Evolutionary conservation across 2,329 filamentous ascomycete species (phyloP).

Genomic region (Exophiala spinifera): DNA sequence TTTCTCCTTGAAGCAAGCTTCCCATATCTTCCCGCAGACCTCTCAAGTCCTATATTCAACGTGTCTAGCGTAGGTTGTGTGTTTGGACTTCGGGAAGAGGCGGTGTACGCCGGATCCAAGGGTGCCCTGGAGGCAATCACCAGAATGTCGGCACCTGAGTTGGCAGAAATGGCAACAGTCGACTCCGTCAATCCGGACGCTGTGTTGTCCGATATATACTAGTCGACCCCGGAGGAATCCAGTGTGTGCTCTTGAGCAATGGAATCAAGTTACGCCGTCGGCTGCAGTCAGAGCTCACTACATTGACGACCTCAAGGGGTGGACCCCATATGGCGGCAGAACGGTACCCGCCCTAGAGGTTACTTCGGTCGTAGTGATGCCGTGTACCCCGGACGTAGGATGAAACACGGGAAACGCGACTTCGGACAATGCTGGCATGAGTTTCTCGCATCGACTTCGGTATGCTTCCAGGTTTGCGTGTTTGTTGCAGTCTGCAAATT

Average conservation of each 20-base stretch:
- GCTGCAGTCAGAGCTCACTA: slow-evolving; percentile 53
- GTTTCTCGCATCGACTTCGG: no score
- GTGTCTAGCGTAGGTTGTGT: slow-evolving; percentile 95
- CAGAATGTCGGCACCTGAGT: slow-evolving; percentile 58
- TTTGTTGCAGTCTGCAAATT: no score
- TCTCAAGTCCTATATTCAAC: slow-evolving; percentile 94
- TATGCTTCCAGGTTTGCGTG: no score
- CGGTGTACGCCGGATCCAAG: slow-evolving; percentile 89
- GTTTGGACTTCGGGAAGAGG: slow-evolving; percentile 97
- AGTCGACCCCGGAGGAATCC: background rate
- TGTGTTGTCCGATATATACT: background rate
- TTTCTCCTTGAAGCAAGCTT: slow-evolving; percentile 97
- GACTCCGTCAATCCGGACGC: slow-evolving; percentile 60
- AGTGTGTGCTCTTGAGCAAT: slow-evolving; percentile 45
- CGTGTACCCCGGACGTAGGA: slow-evolving; percentile 64
- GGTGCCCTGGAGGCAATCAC: slow-evolving; percentile 51
- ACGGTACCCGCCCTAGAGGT: slow-evolving; percentile 66
- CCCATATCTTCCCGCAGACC: slow-evolving; percentile 96
- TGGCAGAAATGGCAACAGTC: slow-evolving; percentile 55
- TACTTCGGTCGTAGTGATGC: slow-evolving; percentile 71
- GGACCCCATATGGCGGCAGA: slow-evolving; percentile 60
- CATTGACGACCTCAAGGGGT: slow-evolving; percentile 49
- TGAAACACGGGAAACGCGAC: slow-evolving; percentile 78
- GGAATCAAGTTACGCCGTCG: slow-evolving; percentile 3
- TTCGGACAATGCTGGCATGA: slow-evolving; percentile 73